A percentile compares a stretch with the other conserved stretches of the same genome.
Evolutionary conservation across 192 early-diverging fungal species (phyloP).

Genomic region (Cladochytrium replicatum): DNA sequence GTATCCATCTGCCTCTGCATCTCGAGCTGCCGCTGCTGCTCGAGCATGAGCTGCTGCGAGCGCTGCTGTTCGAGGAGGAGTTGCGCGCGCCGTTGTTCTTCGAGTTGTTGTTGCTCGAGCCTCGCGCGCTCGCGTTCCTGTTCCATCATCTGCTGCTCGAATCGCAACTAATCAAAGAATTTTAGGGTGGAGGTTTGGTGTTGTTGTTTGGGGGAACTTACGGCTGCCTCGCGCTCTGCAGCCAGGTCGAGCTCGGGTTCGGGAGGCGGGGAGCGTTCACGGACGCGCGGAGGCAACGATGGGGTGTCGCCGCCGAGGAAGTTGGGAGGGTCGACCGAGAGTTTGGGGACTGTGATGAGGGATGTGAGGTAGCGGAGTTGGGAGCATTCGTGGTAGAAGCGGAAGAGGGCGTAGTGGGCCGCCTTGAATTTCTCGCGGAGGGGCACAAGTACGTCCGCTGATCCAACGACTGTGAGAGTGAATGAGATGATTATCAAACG

Average conservation of each 20-base stretch:
- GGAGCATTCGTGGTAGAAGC: conserved; percentile 87
- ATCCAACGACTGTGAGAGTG: conserved; percentile 39
- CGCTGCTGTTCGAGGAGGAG: conserved; percentile 44
- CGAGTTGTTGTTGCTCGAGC: conserved; percentile 9
- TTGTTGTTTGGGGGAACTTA: not conserved
- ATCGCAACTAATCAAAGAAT: too few relatives aligned
- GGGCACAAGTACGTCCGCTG: conserved; percentile 78
- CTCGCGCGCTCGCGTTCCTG: conserved; percentile 21
- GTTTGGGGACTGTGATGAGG: conserved; percentile 78
- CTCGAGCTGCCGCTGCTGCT: conserved; percentile 75
- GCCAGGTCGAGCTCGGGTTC: conserved; percentile 54
- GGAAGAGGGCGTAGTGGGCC: conserved; percentile 74
- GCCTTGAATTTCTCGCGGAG: conserved; percentile 78
- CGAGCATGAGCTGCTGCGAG: conserved; percentile 52
- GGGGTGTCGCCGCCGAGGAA: conserved; percentile 67
- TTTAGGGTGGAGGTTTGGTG: not conserved
- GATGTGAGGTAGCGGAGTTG: conserved; percentile 86
- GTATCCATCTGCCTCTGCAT: conserved; percentile 48
- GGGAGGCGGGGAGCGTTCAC: conserved; percentile 28
- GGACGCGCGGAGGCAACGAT: conserved; percentile 41
- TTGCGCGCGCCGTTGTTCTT: conserved; percentile 28
- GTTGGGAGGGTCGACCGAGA: conserved; percentile 73
- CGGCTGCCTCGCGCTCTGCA: conserved; percentile 37
- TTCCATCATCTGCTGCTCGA: conserved; percentile 5
- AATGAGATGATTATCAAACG: not conserved